Evolutionary conservation across 1,284 basidiomycete genomes (phyloP), one percentile per base, ranked within the genome.

Genomic region (Naganishia liquefaciens): DNA sequence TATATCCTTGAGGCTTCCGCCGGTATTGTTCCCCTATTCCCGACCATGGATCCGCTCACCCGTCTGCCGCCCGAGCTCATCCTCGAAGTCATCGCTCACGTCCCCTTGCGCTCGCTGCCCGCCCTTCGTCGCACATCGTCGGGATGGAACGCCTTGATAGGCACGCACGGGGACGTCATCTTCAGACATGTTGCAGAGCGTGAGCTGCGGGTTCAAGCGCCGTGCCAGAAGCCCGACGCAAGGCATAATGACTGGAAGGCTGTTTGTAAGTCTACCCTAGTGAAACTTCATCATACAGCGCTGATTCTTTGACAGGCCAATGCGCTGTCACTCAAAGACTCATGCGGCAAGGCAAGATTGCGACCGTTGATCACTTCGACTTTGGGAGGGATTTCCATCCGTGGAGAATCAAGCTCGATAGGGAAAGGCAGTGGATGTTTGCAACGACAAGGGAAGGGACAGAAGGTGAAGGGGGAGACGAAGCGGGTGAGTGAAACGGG

Each of bases 331-430:
- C 17, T 17, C 23, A 47, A 10, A 17, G 25, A 1, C 21, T 50
- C 3, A 60, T 60, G 57, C 33, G 37, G 3, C 23, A 49, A 49
- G n/a, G 49, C 37, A 50, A 50, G 13, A 50, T 60, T n/a, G 23
- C 17, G 11, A 50, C 28, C 3, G 57, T 60, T 17, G 57, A 60
- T 40, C 57, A 50, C 50, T 17, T 49, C 19, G 25, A 15, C 7
- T 60, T 23, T 33, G 23, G 21, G 4, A 17, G 13, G 21, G 57
- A 49, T 13, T 60, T 60, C 33, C 46, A 27, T 27, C 57, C 57
- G 13, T 77, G 76, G 75, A 69, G 77, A 5, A 70, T 76, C 62
- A 76, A 78, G 68, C 53, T 75, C 2, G 71, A 74, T 60, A 27
- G 66, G 2, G 74, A 74, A 51, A 54, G 73, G 30, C 58, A 68